These are phyloP conservation scores for Erodium trifolium DNA, from an alignment of 441 rosid species.

Conservation along the genomic window DNA sequence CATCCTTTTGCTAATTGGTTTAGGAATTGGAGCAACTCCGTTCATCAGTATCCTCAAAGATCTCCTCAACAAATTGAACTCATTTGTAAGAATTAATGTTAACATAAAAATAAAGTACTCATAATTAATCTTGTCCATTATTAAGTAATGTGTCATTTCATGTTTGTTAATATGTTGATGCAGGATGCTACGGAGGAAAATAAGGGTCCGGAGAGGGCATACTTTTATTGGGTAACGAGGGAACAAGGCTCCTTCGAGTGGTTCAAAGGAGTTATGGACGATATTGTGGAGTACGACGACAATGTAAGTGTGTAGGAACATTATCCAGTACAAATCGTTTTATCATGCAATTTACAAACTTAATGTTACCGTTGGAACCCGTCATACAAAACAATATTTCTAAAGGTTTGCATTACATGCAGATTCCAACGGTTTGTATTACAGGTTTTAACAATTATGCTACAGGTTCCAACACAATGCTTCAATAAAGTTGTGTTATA, in stretches of 20 bases:
- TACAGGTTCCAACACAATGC: no score
- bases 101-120: no score
- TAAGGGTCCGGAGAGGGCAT: conserved; percentile 66
- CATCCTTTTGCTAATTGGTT: conserved; percentile 65
- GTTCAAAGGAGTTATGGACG: conserved; percentile 99
- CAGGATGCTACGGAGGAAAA: conserved; percentile 17
- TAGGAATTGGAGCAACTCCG: conserved; percentile 97
- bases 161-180: neutral
- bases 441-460: no score
- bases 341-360: no score
- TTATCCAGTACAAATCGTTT: no score
- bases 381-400: no score
- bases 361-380: no score
- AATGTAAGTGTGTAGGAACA: conserved; percentile 25
- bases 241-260: conserved; percentile 97
- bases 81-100: neutral
- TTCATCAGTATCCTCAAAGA: conserved; percentile 86
- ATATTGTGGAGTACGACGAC: conserved; percentile 63
- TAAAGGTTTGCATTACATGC: no score
- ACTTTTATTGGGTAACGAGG: conserved; percentile 94
- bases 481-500: no score
- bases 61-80: conserved; percentile 47
- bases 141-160: no score
- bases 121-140: no score
- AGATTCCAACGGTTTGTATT: no score